Conservation (phyloP, 139 green algal species). For the Tetraselmis striata region DNA sequence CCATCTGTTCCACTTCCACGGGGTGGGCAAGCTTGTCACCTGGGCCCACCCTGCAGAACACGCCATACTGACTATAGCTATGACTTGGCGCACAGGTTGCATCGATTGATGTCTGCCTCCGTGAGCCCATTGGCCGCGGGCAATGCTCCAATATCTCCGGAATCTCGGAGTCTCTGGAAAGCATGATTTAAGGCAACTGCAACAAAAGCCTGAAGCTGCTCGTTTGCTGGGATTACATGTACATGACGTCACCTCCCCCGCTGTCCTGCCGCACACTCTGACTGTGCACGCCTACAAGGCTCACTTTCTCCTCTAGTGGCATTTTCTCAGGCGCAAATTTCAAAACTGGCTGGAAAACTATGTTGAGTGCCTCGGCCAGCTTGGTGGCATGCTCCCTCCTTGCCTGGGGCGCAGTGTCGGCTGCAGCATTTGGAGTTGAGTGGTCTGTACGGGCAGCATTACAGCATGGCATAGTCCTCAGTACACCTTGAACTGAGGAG, state of each 20-base stretch:
- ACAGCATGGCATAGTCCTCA: no score
- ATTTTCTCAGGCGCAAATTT: neutral
- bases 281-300: neutral
- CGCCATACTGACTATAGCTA: neutral
- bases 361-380: neutral
- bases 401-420: neutral
- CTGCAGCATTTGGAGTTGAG: no score
- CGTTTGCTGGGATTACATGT: neutral
- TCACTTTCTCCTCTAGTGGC: neutral
- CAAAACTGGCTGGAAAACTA: neutral
- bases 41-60: neutral
- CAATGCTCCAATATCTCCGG: conserved; percentile 58
- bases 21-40: no score
- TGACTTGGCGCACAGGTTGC: conserved; percentile 35
- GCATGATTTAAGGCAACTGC: neutral
- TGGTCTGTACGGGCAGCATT: no score
- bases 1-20: no score
- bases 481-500: no score
- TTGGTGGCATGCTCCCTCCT: neutral
- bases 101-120: conserved; percentile 71
- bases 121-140: conserved; percentile 51
- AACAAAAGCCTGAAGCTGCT: no score
- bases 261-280: neutral
- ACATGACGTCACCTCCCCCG: neutral
- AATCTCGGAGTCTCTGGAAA: neutral